Base-by-base conservation (phyloP, 768 basidiomycete species). In the Pleurotus tuoliensis region DNA sequence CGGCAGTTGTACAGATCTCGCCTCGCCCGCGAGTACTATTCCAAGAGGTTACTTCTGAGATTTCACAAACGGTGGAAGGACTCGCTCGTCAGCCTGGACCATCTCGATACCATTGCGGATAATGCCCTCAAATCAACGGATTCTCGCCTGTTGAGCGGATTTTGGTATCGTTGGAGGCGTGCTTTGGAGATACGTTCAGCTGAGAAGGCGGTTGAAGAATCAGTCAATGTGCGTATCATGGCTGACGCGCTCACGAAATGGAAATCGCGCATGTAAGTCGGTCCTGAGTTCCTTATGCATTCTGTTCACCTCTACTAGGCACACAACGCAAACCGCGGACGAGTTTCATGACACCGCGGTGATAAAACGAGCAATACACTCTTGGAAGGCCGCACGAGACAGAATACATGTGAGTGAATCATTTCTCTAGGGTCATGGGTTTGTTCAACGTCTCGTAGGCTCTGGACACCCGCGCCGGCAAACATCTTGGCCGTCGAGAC, bases 91-190 rank as follows among this genome's bases (percentile, higher is more conserved):
- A 63, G 66, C 40, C 52, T 82, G 1, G 76, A 81, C 47, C 63
- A 66, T 41, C 64, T 84, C 24, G 82, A 84, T 49, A 65, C 65
- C 11, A 64, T 71, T 24, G 87, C 84, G 7, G 82, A 86, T 46
- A 71, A 74, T 38, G 74, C 83, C 58, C 66, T 71, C 25, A 67
- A 71, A 51, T 69, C 64, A 22, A 65, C 64, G 13, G 72, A 79
- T 34, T 72, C 72, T 55, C 73, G 69, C 51, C 61, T 63, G 6
- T 60, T 80, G 2, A 67, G 72, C 45, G 69, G 67, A 44, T 75
- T 59, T 48, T 90, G 86, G 83, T 74, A 79, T 58, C 63, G 69
- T 27, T 93, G 91, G 91, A 77, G 73, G 59, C 69, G 67, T 9
- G 69, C 71, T 1, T 66, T 76, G 1, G 70, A 77, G 37, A 60